Evolutionary conservation across 2,329 filamentous ascomycete genomes (phyloP).

Genomic region (Diaporthe capsici): DNA sequence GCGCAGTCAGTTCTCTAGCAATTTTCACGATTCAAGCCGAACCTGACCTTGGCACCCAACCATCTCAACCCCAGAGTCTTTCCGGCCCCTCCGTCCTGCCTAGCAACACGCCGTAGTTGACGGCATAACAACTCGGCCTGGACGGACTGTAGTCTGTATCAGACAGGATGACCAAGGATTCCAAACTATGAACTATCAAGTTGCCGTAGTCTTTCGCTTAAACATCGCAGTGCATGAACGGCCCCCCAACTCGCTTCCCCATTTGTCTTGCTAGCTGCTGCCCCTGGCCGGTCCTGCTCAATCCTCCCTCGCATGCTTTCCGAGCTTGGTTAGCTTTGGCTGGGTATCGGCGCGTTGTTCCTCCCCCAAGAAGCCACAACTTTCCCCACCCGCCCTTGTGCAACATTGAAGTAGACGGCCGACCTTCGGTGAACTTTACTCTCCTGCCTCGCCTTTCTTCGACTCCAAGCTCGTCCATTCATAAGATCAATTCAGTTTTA

Average conservation of each 20-base stretch:
- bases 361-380: neutral
- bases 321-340: slow-evolving; percentile 12
- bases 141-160: neutral
- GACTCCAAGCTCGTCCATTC: neutral
- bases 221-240: slow-evolving; percentile 5
- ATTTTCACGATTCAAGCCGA: slow-evolving; percentile 17
- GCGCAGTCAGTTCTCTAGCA: neutral
- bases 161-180: slow-evolving; percentile 2
- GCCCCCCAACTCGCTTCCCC: neutral
- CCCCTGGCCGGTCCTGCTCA: neutral
- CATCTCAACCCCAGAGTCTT: neutral
- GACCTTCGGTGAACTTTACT: neutral
- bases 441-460: neutral
- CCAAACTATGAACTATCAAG: neutral
- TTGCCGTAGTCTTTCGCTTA: neutral
- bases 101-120: neutral
- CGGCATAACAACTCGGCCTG: neutral
- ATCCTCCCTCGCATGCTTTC: neutral
- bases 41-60: neutral
- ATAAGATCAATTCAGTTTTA: neutral
- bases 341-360: slow-evolving; percentile 10
- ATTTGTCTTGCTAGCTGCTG: neutral
- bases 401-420: slow-evolving; percentile 1
- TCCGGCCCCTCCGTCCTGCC: neutral
- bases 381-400: slow-evolving; percentile 13